Conservation (phyloP, 441 rosid genomes). For the Isatis lusitanica region DNA sequence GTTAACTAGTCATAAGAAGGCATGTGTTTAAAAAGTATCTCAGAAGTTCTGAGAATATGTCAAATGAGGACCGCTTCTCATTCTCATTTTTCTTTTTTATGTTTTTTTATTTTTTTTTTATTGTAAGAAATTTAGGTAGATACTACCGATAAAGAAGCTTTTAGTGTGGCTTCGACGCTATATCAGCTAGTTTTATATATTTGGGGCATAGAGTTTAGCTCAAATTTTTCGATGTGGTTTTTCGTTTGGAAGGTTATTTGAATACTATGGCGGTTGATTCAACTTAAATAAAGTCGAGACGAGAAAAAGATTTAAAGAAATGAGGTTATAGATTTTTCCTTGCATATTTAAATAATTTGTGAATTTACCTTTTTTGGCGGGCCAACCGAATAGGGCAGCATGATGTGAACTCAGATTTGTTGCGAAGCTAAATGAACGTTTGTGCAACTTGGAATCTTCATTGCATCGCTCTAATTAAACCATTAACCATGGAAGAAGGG, state of each 20-base stretch:
- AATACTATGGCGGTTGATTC: too few relatives aligned
- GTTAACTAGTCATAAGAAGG: too few relatives aligned
- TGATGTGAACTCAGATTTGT: constrained; percentile 25
- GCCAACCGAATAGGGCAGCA: background rate
- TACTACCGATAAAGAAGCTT: too few relatives aligned
- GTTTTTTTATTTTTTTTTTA: too few relatives aligned
- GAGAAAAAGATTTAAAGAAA: too few relatives aligned
- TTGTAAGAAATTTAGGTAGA: too few relatives aligned
- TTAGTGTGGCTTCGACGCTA: background rate
- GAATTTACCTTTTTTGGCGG: constrained; percentile 5
- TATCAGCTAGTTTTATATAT: background rate
- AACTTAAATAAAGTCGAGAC: too few relatives aligned
- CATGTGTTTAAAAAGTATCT: too few relatives aligned
- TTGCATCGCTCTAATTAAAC: background rate
- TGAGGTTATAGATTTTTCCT: background rate
- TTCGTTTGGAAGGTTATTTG: background rate
- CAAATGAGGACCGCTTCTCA: too few relatives aligned
- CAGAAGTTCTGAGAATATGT: too few relatives aligned
- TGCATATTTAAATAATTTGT: background rate
- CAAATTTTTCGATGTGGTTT: background rate
- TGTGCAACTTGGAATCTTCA: constrained; percentile 18
- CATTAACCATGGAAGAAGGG: background rate
- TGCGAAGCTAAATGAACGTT: constrained; percentile 10
- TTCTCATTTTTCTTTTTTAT: too few relatives aligned
- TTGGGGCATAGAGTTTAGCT: background rate